Evolutionary conservation across 2,329 filamentous ascomycete species (phyloP).

Genomic region (Exophiala calicioides): DNA sequence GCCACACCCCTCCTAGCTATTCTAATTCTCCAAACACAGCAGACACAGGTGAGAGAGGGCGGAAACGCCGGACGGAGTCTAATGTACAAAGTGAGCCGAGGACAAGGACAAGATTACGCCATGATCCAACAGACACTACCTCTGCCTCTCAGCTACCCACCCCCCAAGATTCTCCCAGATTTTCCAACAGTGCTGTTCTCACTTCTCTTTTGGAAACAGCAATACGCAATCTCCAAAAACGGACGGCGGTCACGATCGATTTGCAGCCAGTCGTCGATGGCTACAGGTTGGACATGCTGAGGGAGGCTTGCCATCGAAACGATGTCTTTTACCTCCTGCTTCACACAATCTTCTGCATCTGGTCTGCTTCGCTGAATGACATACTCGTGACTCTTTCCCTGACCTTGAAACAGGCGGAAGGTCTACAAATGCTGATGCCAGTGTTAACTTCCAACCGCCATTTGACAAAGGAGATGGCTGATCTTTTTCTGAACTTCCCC

Average conservation of each 20-base stretch:
- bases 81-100: neutral
- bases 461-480: constrained; percentile 1
- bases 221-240: constrained; percentile 1
- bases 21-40: too few species aligned
- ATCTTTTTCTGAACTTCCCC: constrained; percentile 4
- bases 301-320: constrained; percentile 54
- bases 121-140: neutral
- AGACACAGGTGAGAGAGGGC: too few species aligned
- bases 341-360: constrained; percentile 13
- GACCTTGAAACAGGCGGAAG: neutral
- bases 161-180: constrained; percentile 13
- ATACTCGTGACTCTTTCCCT: constrained; percentile 3
- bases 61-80: constrained; percentile 3
- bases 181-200: neutral
- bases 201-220: constrained; percentile 3
- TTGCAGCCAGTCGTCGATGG: constrained; percentile 1
- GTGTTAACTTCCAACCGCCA: constrained; percentile 2
- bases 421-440: constrained; percentile 2
- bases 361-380: neutral
- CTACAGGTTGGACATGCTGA: constrained; percentile 44
- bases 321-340: constrained; percentile 65
- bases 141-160: constrained; percentile 21
- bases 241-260: neutral
- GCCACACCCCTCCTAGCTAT: too few species aligned
- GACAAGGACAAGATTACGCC: neutral